phyloP scores from a whole-genome alignment of 768 basidiomycete species.

The Macrolepiota albuminosa region DNA sequence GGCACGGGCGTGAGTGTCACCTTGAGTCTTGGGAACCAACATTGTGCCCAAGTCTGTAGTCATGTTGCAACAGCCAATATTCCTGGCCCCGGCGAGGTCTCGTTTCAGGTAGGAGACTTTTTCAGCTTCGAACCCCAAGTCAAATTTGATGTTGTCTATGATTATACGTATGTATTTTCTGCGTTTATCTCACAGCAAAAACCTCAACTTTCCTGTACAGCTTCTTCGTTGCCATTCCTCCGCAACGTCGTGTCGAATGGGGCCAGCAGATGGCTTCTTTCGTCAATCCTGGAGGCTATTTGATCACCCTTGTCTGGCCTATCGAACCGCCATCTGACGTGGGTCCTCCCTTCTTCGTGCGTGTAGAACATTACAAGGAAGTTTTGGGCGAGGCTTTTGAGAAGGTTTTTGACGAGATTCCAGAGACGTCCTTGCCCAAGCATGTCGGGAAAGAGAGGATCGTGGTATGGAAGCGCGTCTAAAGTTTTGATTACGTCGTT shows the following conservation, averaged over 20 bases:
- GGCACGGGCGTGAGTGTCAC: constrained; percentile 33
- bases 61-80: not conserved
- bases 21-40: not conserved
- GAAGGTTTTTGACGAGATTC: constrained; percentile 49
- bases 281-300: constrained; percentile 58
- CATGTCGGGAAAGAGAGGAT: constrained; percentile 49
- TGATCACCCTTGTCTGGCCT: constrained; percentile 59
- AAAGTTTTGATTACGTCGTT: not conserved
- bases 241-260: constrained; percentile 48
- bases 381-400: constrained; percentile 18
- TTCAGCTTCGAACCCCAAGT: constrained; percentile 39
- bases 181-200: not conserved
- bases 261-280: constrained; percentile 51
- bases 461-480: constrained; percentile 42
- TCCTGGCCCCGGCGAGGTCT: constrained; percentile 25
- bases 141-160: constrained; percentile 56
- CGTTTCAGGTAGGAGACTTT: constrained; percentile 46
- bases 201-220: constrained; percentile 30
- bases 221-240: constrained; percentile 75
- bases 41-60: not conserved
- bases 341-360: constrained; percentile 63
- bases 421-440: constrained; percentile 31
- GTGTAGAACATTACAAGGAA: constrained; percentile 44
- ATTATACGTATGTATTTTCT: constrained; percentile 48
- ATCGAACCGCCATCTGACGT: constrained; percentile 35